These are phyloP conservation scores for Paecilomyces sp. DNA, from an alignment of 2,329 filamentous ascomycete species.

Conservation along the genomic window DNA sequence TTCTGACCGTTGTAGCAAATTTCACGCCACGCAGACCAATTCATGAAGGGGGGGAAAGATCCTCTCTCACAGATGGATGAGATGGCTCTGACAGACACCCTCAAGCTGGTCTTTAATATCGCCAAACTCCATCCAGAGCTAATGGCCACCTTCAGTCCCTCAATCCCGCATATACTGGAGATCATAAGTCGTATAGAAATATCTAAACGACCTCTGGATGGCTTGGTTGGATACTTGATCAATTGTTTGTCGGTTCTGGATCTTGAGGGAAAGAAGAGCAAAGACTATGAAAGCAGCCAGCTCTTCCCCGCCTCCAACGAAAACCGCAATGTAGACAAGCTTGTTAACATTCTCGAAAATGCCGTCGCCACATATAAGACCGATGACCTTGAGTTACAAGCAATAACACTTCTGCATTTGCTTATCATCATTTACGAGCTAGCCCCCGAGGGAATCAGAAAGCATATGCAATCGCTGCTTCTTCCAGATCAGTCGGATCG, in stretches of 20 bases:
- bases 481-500: slow-evolving; percentile 74
- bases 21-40: slow-evolving; percentile 58
- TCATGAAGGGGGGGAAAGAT: slow-evolving; percentile 34
- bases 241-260: slow-evolving; percentile 79
- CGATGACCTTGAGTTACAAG: slow-evolving; percentile 62
- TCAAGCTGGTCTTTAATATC: slow-evolving; percentile 86
- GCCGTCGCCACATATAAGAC: slow-evolving; percentile 59
- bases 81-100: slow-evolving; percentile 73
- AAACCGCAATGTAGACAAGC: slow-evolving; percentile 53
- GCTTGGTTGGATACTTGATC: slow-evolving; percentile 63
- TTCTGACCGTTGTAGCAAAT: slow-evolving; percentile 48
- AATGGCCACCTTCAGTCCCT: slow-evolving; percentile 55
- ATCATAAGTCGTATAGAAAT: slow-evolving; percentile 59
- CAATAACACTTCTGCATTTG: slow-evolving; percentile 67
- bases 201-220: slow-evolving; percentile 60
- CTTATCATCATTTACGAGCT: slow-evolving; percentile 64
- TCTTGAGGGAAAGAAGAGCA: slow-evolving; percentile 49
- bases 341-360: slow-evolving; percentile 64
- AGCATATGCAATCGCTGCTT: slow-evolving; percentile 58
- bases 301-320: slow-evolving; percentile 61
- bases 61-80: slow-evolving; percentile 51
- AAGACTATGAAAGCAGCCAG: slow-evolving; percentile 38
- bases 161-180: slow-evolving; percentile 62
- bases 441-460: slow-evolving; percentile 56
- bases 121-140: slow-evolving; percentile 65